Evolutionary conservation across 805 yeast species (phyloP).

Genomic region (Wickerhamiella allomyrinae): DNA sequence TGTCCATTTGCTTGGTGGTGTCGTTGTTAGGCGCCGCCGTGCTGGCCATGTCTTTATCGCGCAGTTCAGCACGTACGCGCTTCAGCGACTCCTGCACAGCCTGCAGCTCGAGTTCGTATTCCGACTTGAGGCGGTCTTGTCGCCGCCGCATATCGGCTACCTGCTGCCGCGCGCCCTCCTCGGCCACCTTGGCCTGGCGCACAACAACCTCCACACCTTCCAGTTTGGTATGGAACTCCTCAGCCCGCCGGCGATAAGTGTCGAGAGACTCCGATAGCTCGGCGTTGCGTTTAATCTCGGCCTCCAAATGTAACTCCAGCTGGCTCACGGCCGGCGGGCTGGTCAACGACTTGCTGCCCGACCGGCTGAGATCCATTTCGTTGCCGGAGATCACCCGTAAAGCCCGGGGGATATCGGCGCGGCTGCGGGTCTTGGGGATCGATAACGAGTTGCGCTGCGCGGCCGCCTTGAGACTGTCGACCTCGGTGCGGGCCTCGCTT

Average conservation of each 20-base stretch:
- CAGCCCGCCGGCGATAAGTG: slow-evolving; percentile 57
- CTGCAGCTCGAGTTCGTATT: slow-evolving; percentile 7
- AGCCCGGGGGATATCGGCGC: slow-evolving; percentile 6
- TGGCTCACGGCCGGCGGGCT: slow-evolving; percentile 19
- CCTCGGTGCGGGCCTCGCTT: slow-evolving; percentile 1
- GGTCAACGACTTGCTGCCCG: not conserved
- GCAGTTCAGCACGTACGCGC: not conserved
- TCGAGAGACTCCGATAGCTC: slow-evolving; percentile 43
- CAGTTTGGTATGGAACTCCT: slow-evolving; percentile 54
- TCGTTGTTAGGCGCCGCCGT: not conserved
- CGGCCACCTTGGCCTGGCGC: slow-evolving; percentile 46
- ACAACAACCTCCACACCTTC: slow-evolving; percentile 70
- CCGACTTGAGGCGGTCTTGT: slow-evolving; percentile 7
- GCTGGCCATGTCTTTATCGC: not conserved
- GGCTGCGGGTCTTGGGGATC: slow-evolving; percentile 6
- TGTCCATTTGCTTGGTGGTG: slow-evolving; percentile 32
- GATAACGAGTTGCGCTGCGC: slow-evolving; percentile 6
- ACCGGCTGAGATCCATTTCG: not conserved
- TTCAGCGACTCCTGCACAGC: slow-evolving; percentile 1
- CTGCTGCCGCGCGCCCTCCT: slow-evolving; percentile 39
- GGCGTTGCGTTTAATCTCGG: slow-evolving; percentile 38
- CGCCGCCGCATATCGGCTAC: slow-evolving; percentile 6
- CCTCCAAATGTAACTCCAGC: slow-evolving; percentile 42
- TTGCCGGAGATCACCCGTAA: slow-evolving; percentile 11
- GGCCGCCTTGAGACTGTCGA: slow-evolving; percentile 4